Base-by-base conservation (phyloP, 176 grass and related monocot genomes). In the Zea luxurians region DNA sequence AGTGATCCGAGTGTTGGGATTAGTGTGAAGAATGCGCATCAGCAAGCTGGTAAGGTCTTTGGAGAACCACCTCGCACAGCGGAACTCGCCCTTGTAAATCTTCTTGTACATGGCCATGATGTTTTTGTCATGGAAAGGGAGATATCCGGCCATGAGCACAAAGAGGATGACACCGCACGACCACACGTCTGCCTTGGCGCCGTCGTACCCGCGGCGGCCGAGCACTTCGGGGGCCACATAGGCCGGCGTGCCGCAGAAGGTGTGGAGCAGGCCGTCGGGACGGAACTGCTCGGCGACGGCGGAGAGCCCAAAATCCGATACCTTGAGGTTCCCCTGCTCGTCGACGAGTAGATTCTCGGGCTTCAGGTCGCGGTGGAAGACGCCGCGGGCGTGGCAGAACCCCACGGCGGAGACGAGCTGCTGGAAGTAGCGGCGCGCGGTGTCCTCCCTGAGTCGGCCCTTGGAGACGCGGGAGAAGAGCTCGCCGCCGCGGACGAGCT, bases 131-230 rank as follows among this genome's bases (percentile, higher is more conserved):
- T 93, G 86, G 80, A 99, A 99, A 68, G 96, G 96, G 20, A 96
- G 93, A 47, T 99, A 90, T 5, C 96, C 96, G 0, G 96, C 96
- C 96, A 99, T 96, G 60, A 99, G 86, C 47, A 91, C 90, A 71
- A 99, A 99, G 48, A 99, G 87, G 79, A 99, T 99, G 68, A 99
- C 83, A 8, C 96, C 96, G 66, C 96, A 99, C 4, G 96, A 99
- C 96, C 96, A 99, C 27, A 96, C 71, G 77, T 99, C 96, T 0
- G 88, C 96, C 65, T 91, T 90, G 13, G 96, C 88, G 16, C 96
- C 96, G 62, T 99, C 88, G 21, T 99, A 99, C 10, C 96, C 96
- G 46, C 77, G 78, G 63, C 88, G 84, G 10, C 72, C 73, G 57
- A 99, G 96, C 34, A 99, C 86, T 21, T 99, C 96, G 17, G 96